Evolutionary conservation across 352 stramenopile species (phyloP), one percentile per base, ranked within the genome.

Genomic region (Globisporangium paroecandrum): DNA sequence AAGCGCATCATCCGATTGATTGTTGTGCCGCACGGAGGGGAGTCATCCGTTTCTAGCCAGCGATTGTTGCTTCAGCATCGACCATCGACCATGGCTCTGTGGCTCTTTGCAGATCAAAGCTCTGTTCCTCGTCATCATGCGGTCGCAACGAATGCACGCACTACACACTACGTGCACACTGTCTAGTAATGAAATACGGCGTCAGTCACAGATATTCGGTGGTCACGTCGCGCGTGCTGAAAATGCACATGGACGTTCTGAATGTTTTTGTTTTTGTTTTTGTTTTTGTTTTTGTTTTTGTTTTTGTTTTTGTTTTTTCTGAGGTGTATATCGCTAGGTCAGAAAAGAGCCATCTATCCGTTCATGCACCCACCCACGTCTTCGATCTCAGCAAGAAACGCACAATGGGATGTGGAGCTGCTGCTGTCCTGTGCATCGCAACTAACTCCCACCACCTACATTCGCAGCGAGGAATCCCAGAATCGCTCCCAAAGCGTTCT

Each of bases 271-370:
- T 32, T 32, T n/a, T n/a, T n/a, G n/a, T n/a, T n/a, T n/a, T n/a
- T n/a, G n/a, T n/a, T n/a, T n/a, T n/a, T n/a, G n/a, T n/a, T n/a
- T n/a, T n/a, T n/a, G n/a, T n/a, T n/a, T n/a, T n/a, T n/a, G n/a
- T n/a, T n/a, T n/a, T n/a, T n/a, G n/a, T n/a, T n/a, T 47, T 27
- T 60, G 46, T 24, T 49, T 29, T 59, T 61, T 24, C 41, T 22
- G 54, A 32, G n/a, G 32, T 58, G 22, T 32, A 62, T 62, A 62
- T 62, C 56, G 56, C 56, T 46, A 49, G 56, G 32, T n/a, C 56
- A 62, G 56, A 62, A 49, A 62, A 15, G 22, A 49, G 56, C 29
- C 56, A 62, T 51, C 43, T 7, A 51, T 51, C 8, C 43, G 6
- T 22, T 20, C 15, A 47, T 47, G 15, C 41, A 49, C 41, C 41